Evolutionary conservation across 768 basidiomycete genomes (phyloP), one percentile per base, ranked within the genome.

Genomic region (Lentinula lateritia): DNA sequence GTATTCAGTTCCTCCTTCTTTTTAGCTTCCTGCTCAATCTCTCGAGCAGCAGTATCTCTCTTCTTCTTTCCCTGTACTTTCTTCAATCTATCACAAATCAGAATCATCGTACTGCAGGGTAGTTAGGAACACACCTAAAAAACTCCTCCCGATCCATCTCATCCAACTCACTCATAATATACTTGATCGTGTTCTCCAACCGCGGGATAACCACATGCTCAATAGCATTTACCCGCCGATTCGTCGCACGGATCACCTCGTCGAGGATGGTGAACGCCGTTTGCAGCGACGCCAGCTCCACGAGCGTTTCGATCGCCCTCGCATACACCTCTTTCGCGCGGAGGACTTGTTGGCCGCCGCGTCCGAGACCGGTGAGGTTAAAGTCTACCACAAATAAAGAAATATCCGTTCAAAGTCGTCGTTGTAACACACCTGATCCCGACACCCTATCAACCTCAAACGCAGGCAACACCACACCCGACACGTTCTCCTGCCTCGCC

Each of bases 31-130:
- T 48, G 59, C 50, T 56, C 64, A 16, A 64, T 67, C 6, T 65
- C 74, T 12, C 68, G 65, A 10, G 75, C 71, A 10, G 85, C 88
- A 7, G 80, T 88, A 64, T 91, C 87, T 59, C 92, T 81, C 74
- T 96, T 96, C 84, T 96, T 98, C 83, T 96, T 98, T 28, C 92
- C 93, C 72, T 98, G 95, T 1, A 97, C 94, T 72, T 97, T 96
- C 78, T 98, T 98, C 66, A 98, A 76, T 68, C 96, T n/a, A n/a
- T n/a, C n/a, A n/a, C n/a, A n/a, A n/a, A n/a, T n/a, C n/a, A n/a
- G n/a, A n/a, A n/a, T n/a, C n/a, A n/a, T n/a, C n/a, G n/a, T n/a
- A n/a, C n/a, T n/a, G n/a, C n/a, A n/a, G n/a, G n/a, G n/a, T n/a
- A n/a, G n/a, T n/a, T n/a, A n/a, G n/a, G n/a, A n/a, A n/a, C 61